Base-by-base conservation (phyloP, 345 rosid species). In the Murraya paniculata region DNA sequence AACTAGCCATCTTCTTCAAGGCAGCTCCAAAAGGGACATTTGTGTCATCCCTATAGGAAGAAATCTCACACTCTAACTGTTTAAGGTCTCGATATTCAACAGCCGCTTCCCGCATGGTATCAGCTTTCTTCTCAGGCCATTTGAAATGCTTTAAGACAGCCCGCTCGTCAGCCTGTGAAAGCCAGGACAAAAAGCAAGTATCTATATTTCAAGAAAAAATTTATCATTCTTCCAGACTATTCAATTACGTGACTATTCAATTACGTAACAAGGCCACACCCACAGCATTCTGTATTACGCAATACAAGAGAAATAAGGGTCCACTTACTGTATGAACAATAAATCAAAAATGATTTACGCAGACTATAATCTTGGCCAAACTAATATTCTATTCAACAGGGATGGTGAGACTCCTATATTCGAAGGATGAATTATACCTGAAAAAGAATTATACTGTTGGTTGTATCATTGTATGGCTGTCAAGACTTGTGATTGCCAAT, bases 91-190 rank as follows among this genome's bases (percentile, higher is more conserved):
- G 93, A 77, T 91, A 95, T 78, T 93, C 98, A 39, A 95, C 85
- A 21, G 98, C 91, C 72, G 97, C 98, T 83, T 93, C 98, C 78
- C 93, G 85, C 79, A 95, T 67, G 62, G 95, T 91, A 88, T 95
- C 98, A 6, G 97, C 98, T 86, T 93, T 95, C 77, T 72, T 86
- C 88, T 95, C 98, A 9, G 98, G 98, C 98, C 98, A 95, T 76
- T 91, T 89, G 83, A 95, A 95, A 83, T 95, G 95, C 91, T 95
- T 95, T 76, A 93, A 79, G 72, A 95, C 98, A 62, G 97, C 97
- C 78, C 90, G 86, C 76, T 95, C 98, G 82, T 95, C 98, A 33
- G 93, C 95, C 98, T 93, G 84, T 77, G 36, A 24, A 66, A 69
- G 59, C 68, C 28, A 68, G 61, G 41, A 64, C 2, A 39, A 19